Conservation (phyloP, 2,329 filamentous ascomycete species). For the Aspergillus bombycis region DNA sequence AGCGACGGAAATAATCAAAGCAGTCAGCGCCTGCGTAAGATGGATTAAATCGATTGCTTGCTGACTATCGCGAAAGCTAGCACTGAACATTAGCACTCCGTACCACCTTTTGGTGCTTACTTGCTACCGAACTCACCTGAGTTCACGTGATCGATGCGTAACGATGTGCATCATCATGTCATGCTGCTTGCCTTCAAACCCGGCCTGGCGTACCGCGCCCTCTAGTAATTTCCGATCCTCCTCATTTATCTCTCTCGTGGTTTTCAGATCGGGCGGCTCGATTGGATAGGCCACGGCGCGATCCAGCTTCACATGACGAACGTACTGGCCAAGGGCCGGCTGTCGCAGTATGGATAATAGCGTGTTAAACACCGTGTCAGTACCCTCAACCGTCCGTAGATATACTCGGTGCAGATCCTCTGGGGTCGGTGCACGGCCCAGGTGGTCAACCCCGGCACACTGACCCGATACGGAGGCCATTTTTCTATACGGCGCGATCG, state of each 20-base stretch:
- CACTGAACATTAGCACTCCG: neutral
- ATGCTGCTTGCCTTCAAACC: neutral
- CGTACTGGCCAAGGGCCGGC: neutral
- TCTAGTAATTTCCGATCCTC: neutral
- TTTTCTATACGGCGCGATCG: neutral
- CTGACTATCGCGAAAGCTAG: neutral
- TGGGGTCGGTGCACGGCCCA: neutral
- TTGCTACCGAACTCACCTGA: neutral
- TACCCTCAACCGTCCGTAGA: neutral
- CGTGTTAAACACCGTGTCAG: neutral
- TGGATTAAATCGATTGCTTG: neutral
- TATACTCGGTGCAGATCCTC: neutral
- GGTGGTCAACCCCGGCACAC: neutral
- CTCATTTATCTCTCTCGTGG: neutral
- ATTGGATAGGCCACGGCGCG: neutral
- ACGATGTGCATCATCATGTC: neutral
- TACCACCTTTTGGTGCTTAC: too few species aligned
- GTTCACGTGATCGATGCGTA: neutral
- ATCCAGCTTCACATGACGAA: neutral
- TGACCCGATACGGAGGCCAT: neutral
- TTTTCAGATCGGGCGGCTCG: neutral
- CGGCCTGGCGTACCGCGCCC: neutral
- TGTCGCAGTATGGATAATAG: neutral
- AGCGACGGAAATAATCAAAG: neutral
- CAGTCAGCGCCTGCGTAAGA: neutral